Base-by-base conservation (phyloP, 305 asterid species). In the Fraxinus latifolia region DNA sequence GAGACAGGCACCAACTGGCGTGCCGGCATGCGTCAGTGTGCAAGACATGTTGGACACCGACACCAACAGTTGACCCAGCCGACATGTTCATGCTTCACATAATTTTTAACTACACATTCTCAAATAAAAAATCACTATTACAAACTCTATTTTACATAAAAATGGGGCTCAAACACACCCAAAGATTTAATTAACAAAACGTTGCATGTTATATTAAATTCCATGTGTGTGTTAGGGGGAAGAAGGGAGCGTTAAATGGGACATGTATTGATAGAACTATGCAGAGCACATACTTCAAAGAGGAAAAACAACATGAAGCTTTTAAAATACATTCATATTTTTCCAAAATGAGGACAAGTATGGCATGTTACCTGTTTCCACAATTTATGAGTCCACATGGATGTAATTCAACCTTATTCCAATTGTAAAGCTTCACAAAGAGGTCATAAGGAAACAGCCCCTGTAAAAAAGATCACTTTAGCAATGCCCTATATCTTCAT, bases 311-410 rank as follows among this genome's bases (percentile, higher is more conserved):
- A 70, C 76, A 70, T 6, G 23, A 29, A 27, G 50, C n/a, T 39
- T 80, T 58, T n/a, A 62, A 58, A 77, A 25, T 55, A 44, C 60
- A 21, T 31, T 32, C 65, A 76, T 77, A 77, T 36, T 11, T 21
- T 58, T 58, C 72, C 68, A 80, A 37, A 32, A 42, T 17, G 27
- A 77, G 79, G 68, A 82, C 74, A 74, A 70, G 31, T 23, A 39
- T 53, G 25, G 31, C 70, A 77, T 32, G 73, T 74, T 90, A 94
- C 98, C 98, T 94, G 90, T 94, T 94, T 78, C 98, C 98, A 88
- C 94, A 91, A 82, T 94, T 94, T 81, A 85, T 78, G 68, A 94
- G 93, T 80, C 98, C 98, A 85, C 87, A 74, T 12, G 98, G 98
- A 72, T 77, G 86, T 77, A 93, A 75, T 74, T 91, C 97, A 73